phyloP scores from a whole-genome alignment of 495 filamentous ascomycete species.

The Penicillium steckii region DNA sequence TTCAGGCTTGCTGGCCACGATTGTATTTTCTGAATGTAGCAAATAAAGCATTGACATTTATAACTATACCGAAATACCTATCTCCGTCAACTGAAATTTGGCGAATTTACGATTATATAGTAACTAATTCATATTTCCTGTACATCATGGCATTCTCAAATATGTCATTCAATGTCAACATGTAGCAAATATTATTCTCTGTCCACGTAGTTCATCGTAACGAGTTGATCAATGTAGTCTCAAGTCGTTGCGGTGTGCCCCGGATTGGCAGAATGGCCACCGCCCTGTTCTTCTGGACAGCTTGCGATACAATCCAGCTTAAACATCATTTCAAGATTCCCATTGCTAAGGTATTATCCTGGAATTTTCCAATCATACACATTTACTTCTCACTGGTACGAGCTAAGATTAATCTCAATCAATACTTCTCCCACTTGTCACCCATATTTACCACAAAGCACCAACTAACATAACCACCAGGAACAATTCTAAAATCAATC shows the following conservation, averaged over 20 bases:
- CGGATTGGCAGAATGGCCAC: conserved; percentile 4
- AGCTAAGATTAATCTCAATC: not conserved
- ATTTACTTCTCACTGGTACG: not conserved
- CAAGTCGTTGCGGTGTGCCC: not conserved
- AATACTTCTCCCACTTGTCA: not conserved
- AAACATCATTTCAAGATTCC: not conserved
- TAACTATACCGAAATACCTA: no score
- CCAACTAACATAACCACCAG: conserved; percentile 12
- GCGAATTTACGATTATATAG: no score
- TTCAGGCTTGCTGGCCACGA: conserved; percentile 8
- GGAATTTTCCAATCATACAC: no score
- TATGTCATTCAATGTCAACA: no score
- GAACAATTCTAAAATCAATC: not conserved
- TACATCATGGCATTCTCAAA: no score
- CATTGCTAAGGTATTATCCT: no score
- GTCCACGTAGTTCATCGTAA: no score
- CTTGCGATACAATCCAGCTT: conserved; percentile 12
- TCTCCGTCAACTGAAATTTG: no score
- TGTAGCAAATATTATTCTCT: no score
- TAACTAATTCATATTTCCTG: no score
- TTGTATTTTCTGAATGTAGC: conserved; percentile 19
- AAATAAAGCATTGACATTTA: conserved; percentile 13
- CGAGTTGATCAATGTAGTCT: not conserved
- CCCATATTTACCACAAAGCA: conserved; percentile 1
- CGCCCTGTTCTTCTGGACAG: conserved; percentile 26